Base-by-base conservation (phyloP, 352 stramenopile genomes). In the Thraustochytrium sp. region DNA sequence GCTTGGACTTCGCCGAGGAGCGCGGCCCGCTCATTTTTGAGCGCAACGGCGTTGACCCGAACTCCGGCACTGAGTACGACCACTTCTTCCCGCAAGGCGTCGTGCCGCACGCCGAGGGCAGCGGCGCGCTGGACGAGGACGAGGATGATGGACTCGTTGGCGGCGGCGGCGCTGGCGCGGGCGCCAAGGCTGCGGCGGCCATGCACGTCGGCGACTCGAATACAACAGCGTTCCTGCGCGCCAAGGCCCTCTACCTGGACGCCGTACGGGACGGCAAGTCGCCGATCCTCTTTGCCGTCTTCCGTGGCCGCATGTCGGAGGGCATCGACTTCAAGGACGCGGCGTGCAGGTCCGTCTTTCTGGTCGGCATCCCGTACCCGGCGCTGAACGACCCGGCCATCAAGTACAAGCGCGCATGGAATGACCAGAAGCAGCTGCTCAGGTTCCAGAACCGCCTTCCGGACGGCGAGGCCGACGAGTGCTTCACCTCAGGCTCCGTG, bases 301-400 rank as follows among this genome's bases (percentile, higher is more conserved):
- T 96, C 85, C 91, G 97, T 34, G 97, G 97, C 86, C 99, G 99
- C 86, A 96, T 99, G 23, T 97, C 91, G 54, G 97, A 99, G 90
- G 96, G 96, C 8, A 97, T 99, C 61, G 97, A 99, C 86, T 99
- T 99, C 88, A 94, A 91, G 1, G 97, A 99, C 88, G 89, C 98
- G 46, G 97, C 97, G 89, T 97, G 95, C 44, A 92, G 97, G 75
- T 93, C 93, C 8, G 97, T 99, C 4, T 90, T 99, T 46, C 98
- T 99, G 65, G 98, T 96, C 26, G 97, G 97, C 5, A 90, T 99
- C 16, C 97, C 97, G 11, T 99, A 98, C 89, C 93, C 97, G 0
- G 94, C 97, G 1, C 95, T 94, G 2, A 94, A 96, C 87, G 97
- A 99, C 88, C 93, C 94, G 1, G 98, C 98, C 85, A 97, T 99